Percentiles rank a stretch among this genome's conserved stretches.
Evolutionary conservation across 805 yeast species (phyloP).

Genomic region (Cyberlindnera galapagoensis): DNA sequence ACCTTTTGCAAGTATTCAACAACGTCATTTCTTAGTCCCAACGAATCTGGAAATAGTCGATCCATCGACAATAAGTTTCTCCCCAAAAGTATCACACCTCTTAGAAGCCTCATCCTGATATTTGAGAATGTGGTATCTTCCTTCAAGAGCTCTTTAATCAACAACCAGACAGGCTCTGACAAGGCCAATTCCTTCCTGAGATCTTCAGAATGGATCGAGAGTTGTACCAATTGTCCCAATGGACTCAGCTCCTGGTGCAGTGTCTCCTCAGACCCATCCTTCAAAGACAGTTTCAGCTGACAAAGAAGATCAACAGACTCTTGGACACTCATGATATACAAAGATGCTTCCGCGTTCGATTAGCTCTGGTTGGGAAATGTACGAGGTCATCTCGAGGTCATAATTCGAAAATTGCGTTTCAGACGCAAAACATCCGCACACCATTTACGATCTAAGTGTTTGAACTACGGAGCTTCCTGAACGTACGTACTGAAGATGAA

Average conservation of each 20-base stretch:
- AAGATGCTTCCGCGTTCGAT: no score
- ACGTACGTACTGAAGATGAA: no score
- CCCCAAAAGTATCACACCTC: conserved; percentile 43
- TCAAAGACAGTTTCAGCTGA: not conserved
- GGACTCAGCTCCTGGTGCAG: conserved; percentile 2
- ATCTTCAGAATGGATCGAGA: conserved; percentile 17
- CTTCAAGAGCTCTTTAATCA: conserved; percentile 6
- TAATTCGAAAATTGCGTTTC: no score
- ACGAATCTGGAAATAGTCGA: conserved; percentile 23
- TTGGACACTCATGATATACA: conserved; percentile 2
- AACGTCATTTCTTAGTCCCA: conserved; percentile 5
- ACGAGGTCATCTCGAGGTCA: no score
- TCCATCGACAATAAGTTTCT: conserved; percentile 38
- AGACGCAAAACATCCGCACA: no score
- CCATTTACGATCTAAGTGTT: no score
- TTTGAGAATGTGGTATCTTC: conserved; percentile 5
- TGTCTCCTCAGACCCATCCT: not conserved
- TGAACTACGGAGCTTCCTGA: no score
- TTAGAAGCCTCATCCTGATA: conserved; percentile 28
- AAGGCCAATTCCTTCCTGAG: conserved; percentile 23
- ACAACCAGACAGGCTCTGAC: conserved; percentile 24
- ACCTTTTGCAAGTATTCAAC: conserved; percentile 1
- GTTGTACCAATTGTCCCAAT: conserved; percentile 6
- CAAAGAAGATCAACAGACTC: conserved; percentile 3
- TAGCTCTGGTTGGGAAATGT: no score